Conservation (phyloP, 345 rosid species). For the Excoecaria cochinchinensis region DNA sequence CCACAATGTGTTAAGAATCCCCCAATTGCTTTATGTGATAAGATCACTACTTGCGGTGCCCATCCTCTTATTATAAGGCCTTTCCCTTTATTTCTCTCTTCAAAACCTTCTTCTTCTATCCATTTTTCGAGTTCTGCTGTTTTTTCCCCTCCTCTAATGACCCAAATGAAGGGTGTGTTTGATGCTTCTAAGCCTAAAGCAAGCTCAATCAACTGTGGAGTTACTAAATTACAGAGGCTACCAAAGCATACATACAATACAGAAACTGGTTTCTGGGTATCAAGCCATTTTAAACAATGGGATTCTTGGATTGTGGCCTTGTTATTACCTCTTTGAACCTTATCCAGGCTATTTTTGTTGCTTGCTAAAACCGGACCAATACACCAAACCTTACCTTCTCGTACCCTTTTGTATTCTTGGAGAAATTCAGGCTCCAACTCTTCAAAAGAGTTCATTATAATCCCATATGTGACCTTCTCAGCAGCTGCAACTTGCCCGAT, state of each 20-base stretch:
- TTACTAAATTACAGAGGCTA: slow-evolving; percentile 6
- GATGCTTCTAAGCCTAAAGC: slow-evolving; percentile 19
- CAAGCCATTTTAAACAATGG: slow-evolving; percentile 1
- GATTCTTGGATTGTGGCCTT: slow-evolving; percentile 5
- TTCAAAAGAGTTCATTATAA: slow-evolving; percentile 14
- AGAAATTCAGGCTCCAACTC: slow-evolving; percentile 12
- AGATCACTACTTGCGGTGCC: slow-evolving; percentile 18
- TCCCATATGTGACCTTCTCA: background rate
- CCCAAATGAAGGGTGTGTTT: slow-evolving; percentile 18
- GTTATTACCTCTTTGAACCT: background rate
- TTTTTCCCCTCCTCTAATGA: background rate
- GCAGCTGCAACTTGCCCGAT: background rate
- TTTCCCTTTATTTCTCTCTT: slow-evolving; percentile 15
- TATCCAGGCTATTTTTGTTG: slow-evolving; percentile 10
- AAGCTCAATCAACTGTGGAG: slow-evolving; percentile 12
- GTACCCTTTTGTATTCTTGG: background rate
- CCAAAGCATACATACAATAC: slow-evolving; percentile 19
- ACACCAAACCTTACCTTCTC: slow-evolving; percentile 10
- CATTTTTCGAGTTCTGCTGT: slow-evolving; percentile 4
- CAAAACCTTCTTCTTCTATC: background rate
- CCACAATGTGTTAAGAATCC: slow-evolving; percentile 14
- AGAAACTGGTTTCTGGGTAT: background rate
- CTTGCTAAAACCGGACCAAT: slow-evolving; percentile 14
- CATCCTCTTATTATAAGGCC: slow-evolving; percentile 10
- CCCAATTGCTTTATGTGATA: slow-evolving; percentile 17